phyloP scores from a whole-genome alignment of 2,329 filamentous ascomycete species.

The Thelonectria rubi region DNA sequence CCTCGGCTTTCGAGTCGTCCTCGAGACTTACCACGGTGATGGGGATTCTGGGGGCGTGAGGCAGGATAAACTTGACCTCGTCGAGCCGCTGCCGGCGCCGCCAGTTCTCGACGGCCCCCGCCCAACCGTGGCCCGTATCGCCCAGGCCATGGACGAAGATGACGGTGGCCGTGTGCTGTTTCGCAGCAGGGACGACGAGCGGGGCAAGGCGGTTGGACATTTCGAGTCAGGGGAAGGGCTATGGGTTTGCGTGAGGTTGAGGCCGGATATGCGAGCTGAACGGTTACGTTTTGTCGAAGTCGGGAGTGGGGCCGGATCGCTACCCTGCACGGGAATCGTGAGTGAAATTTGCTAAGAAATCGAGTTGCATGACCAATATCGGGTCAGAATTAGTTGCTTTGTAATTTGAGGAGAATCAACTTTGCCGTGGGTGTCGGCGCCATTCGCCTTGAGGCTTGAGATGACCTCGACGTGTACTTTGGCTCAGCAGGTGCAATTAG shows the following conservation, averaged over 20 bases:
- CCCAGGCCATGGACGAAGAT: slow-evolving; percentile 95
- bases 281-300: slow-evolving; percentile 17
- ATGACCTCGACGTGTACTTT: too few species aligned
- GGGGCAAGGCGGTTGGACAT: slow-evolving; percentile 52
- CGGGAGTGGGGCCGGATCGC: too few species aligned
- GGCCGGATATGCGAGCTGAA: slow-evolving; percentile 16
- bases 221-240: not conserved
- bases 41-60: slow-evolving; percentile 86
- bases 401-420: too few species aligned
- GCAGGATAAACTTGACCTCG: slow-evolving; percentile 93
- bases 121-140: slow-evolving; percentile 83
- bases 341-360: too few species aligned
- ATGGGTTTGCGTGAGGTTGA: slow-evolving; percentile 3
- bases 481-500: not conserved
- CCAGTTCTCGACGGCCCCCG: slow-evolving; percentile 87
- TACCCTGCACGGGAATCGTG: too few species aligned
- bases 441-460: too few species aligned
- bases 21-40: slow-evolving; percentile 68
- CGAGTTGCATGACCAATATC: too few species aligned
- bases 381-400: too few species aligned
- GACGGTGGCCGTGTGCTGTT: slow-evolving; percentile 89
- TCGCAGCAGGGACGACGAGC: slow-evolving; percentile 80
- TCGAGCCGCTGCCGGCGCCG: slow-evolving; percentile 80
- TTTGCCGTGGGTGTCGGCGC: too few species aligned
- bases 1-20: not conserved